A percentile compares a stretch with the other conserved stretches of the same genome.
These are phyloP conservation scores for Metschnikowia reukaufii DNA, from an alignment of 805 yeast species.

Conservation along the genomic window DNA sequence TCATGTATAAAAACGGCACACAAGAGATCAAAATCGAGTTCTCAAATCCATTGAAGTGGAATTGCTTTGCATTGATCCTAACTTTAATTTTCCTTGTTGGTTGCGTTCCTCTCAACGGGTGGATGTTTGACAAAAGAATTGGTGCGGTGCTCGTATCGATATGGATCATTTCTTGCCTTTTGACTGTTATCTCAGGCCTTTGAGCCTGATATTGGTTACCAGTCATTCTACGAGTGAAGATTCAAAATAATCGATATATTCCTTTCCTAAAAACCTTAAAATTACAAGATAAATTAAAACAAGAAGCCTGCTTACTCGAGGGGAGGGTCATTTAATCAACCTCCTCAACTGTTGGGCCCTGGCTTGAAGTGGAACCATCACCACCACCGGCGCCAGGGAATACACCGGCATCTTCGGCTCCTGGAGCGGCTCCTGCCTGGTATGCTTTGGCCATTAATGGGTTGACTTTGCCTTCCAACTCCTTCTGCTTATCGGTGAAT, in stretches of 20 bases:
- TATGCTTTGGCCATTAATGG: conserved; percentile 40
- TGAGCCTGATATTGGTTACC: background rate
- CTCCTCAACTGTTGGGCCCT: conserved; percentile 19
- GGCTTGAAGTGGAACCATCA: conserved; percentile 2
- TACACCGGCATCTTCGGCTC: conserved; percentile 28
- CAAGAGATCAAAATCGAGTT: conserved; percentile 13
- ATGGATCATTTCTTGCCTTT: conserved; percentile 33
- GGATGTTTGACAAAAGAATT: conserved; percentile 37
- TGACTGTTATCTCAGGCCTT: conserved; percentile 16
- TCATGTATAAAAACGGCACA: conserved; percentile 12
- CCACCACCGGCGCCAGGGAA: conserved; percentile 22
- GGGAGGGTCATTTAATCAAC: conserved; percentile 9
- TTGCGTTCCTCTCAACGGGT: conserved; percentile 19
- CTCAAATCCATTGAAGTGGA: conserved; percentile 15
- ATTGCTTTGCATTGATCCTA: conserved; percentile 14
- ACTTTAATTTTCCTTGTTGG: conserved; percentile 13
- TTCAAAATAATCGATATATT: background rate
- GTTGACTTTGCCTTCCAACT: conserved; percentile 41
- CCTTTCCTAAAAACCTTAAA: background rate
- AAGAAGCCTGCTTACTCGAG: conserved; percentile 25
- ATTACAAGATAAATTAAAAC: conserved; percentile 4
- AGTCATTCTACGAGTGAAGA: background rate
- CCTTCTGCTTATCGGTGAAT: conserved; percentile 40
- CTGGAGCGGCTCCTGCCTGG: conserved; percentile 28
- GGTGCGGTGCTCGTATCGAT: conserved; percentile 31